Percentiles rank a stretch among this genome's conserved stretches.
Conservation (phyloP, 202 grass and related monocot species). For the Cymbopogon flexuosus region DNA sequence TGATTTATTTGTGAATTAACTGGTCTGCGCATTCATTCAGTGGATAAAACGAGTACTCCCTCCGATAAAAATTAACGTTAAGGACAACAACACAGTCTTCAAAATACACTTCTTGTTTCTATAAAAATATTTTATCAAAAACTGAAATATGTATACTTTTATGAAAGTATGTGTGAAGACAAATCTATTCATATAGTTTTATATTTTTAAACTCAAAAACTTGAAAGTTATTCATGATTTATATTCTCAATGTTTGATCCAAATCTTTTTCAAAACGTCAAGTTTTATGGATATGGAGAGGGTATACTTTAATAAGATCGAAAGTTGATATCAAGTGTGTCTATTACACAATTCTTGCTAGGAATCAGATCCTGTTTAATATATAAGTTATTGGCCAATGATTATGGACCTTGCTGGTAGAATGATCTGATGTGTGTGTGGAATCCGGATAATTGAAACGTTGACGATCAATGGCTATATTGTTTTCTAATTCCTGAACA, state of each 20-base stretch:
- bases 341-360: not conserved
- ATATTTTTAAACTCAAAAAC: no score
- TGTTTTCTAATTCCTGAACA: not conserved
- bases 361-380: conserved; percentile 12
- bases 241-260: no score
- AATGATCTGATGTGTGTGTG: conserved; percentile 19
- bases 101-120: no score
- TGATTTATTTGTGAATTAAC: not conserved
- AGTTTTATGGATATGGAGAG: no score
- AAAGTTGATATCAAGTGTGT: not conserved
- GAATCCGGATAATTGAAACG: conserved; percentile 20
- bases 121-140: no score
- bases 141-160: no score
- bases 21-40: not conserved
- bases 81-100: no score
- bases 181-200: no score
- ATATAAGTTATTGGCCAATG: not conserved
- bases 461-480: not conserved
- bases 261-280: no score
- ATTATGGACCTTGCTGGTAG: not conserved
- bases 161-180: no score
- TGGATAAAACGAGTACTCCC: not conserved
- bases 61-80: no score
- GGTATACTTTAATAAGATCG: not conserved
- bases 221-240: no score